Percentiles rank a stretch among this genome's conserved stretches.
Conservation (phyloP, 371 early-diverging fungal species). For the Mucor sp. region DNA sequence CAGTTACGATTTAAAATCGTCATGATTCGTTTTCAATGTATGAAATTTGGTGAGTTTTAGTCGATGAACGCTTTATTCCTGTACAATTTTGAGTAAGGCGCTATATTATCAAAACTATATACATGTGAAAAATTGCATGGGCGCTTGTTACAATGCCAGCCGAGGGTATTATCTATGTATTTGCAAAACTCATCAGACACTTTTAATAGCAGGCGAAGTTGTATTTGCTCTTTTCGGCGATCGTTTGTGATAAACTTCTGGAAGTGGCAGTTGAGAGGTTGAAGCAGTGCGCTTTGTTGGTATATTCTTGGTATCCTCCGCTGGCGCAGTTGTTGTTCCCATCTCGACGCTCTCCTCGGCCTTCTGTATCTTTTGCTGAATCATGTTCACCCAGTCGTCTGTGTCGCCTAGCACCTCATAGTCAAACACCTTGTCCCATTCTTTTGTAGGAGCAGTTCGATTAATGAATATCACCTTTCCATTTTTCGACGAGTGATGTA, state of each 20-base stretch:
- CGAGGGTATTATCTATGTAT: background rate
- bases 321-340: too few species aligned
- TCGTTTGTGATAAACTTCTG: background rate
- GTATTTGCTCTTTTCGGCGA: background rate
- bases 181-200: background rate
- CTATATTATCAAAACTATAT: background rate
- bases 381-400: slow-evolving; percentile 67
- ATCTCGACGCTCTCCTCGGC: background rate
- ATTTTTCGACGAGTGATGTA: slow-evolving; percentile 12
- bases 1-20: too few species aligned
- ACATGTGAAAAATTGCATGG: background rate
- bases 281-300: background rate
- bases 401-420: slow-evolving; percentile 82
- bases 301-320: background rate
- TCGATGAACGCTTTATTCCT: background rate
- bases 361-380: slow-evolving; percentile 10
- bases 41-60: background rate
- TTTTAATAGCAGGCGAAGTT: background rate
- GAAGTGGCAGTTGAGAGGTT: background rate
- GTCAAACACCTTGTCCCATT: slow-evolving; percentile 91
- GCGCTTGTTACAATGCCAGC: background rate
- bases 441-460: slow-evolving; percentile 61
- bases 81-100: background rate
- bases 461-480: slow-evolving; percentile 66
- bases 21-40: too few species aligned